Conservation (phyloP, 768 basidiomycete species). For the Mycena vitilis region DNA sequence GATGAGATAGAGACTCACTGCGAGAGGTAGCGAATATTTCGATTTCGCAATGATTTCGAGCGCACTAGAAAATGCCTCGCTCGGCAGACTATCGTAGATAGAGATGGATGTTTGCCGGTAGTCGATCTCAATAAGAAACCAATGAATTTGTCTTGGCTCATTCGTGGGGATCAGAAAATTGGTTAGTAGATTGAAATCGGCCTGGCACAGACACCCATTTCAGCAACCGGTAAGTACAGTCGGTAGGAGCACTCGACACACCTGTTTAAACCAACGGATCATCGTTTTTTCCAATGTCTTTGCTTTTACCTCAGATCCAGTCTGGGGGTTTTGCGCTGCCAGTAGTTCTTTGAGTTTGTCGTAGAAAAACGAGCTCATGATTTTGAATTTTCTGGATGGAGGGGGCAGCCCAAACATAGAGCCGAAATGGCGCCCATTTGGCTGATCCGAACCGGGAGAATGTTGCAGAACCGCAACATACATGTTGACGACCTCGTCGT, state of each 20-base stretch:
- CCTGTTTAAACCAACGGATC: conserved; percentile 8
- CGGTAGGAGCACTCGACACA: background rate
- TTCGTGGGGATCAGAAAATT: conserved; percentile 2
- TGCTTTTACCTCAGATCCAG: background rate
- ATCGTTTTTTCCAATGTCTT: background rate
- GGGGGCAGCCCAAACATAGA: background rate
- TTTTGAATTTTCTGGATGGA: background rate
- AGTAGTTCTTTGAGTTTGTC: conserved; percentile 1
- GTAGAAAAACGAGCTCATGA: conserved; percentile 13
- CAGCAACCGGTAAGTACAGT: background rate
- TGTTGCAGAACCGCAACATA: background rate
- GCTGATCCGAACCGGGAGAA: background rate
- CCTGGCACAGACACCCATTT: background rate
- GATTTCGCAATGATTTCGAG: background rate
- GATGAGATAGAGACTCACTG: background rate
- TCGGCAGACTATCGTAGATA: conserved; percentile 8
- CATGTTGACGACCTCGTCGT: conserved; percentile 16
- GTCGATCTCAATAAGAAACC: conserved; percentile 1
- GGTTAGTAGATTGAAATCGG: background rate
- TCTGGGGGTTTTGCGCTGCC: background rate
- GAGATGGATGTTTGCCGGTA: background rate
- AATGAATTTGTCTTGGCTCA: background rate
- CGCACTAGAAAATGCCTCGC: background rate
- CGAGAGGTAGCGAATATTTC: background rate
- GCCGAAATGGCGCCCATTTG: background rate